Evolutionary conservation across 2,329 filamentous ascomycete genomes (phyloP), one percentile per base, ranked within the genome.

Genomic region (Phaeomoniella chlamydospora): DNA sequence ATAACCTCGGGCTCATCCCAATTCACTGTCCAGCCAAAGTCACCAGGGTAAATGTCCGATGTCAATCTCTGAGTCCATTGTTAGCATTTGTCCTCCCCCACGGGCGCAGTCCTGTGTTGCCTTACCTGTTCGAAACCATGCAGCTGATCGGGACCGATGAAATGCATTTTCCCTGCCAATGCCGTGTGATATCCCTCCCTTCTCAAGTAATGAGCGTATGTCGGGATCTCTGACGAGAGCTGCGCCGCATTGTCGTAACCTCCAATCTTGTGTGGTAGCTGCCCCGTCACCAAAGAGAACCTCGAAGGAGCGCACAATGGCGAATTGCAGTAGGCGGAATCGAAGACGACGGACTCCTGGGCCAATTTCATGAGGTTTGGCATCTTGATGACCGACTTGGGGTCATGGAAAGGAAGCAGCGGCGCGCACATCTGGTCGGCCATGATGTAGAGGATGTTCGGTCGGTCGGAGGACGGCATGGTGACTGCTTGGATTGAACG

Each of bases 141-240:
- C 40, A 94, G 68, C 61, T 94, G 87, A 54, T 94, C 87, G 0
- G 66, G 65, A 19, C 87, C 87, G 37, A 92, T 81, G 55, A 94
- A 94, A 61, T 94, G 87, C 87, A 94, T 94, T 70, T 94, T 94
- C 43, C 87, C 87, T 4, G 87, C 85, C 47, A 94, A 67, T 4
- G 80, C 82, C 10, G 87, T 94, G 59, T 94, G 83, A 52, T 94
- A 94, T 36, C 84, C 85, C 49, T 79, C 76, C 30, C 74, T 69
- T 34, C 87, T 80, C 37, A 94, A 67, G 59, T 94, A 94, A 58
- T 94, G 87, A 5, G 87, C 85, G 53, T 92, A 94, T 1, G 87
- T 94, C 11, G 86, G 87, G 18, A 83, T 74, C 48, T 93, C 85
- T 38, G 83, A 83, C 38, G 74, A 70, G 49, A 94, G 78, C 46